Conservation (phyloP, 257 asterid genomes). For the Gardenia jasminoides region DNA sequence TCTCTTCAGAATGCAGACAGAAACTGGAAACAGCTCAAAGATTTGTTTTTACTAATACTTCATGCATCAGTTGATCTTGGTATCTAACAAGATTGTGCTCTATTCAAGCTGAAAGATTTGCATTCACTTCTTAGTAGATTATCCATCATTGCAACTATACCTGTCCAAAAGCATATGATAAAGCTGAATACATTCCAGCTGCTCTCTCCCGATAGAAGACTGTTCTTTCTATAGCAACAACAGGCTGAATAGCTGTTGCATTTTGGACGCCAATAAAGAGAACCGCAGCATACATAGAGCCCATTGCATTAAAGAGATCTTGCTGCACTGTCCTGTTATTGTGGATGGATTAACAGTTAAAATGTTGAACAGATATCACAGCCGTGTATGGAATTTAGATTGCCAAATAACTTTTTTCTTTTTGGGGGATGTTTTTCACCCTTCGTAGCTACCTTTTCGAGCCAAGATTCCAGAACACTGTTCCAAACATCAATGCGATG, state of each 20-base stretch:
- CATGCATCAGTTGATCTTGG: not conserved
- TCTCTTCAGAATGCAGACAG: not conserved
- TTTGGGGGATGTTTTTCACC: too few species aligned
- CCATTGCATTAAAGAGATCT: constrained; percentile 62
- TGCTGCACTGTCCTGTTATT: too few species aligned
- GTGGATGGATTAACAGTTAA: too few species aligned
- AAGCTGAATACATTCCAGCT: constrained; percentile 83
- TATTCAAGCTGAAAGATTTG: not conserved
- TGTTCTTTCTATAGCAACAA: constrained; percentile 65
- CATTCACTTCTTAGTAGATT: not conserved
- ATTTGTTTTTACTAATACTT: not conserved
- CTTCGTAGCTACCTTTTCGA: constrained; percentile 35
- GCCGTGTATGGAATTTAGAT: too few species aligned
- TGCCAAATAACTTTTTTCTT: too few species aligned
- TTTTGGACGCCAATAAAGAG: constrained; percentile 71
- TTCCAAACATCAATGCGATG: constrained; percentile 31
- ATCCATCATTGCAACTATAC: constrained; percentile 16
- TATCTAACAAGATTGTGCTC: too few species aligned
- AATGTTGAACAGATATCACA: too few species aligned
- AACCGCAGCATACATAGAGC: constrained; percentile 74
- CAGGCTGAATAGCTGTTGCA: constrained; percentile 70
- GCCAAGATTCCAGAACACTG: constrained; percentile 73
- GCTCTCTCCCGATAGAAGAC: constrained; percentile 71
- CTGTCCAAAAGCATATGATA: constrained; percentile 84
- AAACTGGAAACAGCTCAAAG: not conserved